Evolutionary conservation across 805 yeast genomes (phyloP), one percentile per base, ranked within the genome.

Genomic region (Debaryomyces prosopidis): DNA sequence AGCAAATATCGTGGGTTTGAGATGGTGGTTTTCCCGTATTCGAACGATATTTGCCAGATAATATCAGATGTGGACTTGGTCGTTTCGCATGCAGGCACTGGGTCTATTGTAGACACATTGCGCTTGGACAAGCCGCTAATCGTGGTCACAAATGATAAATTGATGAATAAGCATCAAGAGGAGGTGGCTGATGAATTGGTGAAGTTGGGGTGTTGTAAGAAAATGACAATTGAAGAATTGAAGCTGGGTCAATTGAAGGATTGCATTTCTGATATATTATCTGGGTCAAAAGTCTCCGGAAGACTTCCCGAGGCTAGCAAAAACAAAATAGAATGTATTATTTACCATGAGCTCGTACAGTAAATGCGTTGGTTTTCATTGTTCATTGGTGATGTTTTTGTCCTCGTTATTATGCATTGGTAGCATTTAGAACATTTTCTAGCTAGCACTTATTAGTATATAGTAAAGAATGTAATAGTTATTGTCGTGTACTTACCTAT

Each of bases 31-130:
- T 66, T 71, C 39, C 64, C 69, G 0, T 71, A 55, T 51, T 51
- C 68, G 10, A 12, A 48, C 7, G 45, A 59, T n/a, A 59, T 71
- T 20, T 45, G 46, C 10, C 16, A 63, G 0, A 71, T 74, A 46
- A 78, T 89, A 2, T 39, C 53, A 0, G 32, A 58, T 1, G 71
- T 83, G 1, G 81, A 81, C 41, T 53, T 89, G 36, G 87, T 92
- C 9, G 76, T 94, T 10, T 83, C 96, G 0, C 98, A 94, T 61
- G 97, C 96, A 0, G 86, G 86, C 1, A 89, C 98, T 0, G 99
- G 99, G 2, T 88, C 97, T 0, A 87, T 92, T 6, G 63, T 94
- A 20, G 99, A 92, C 57, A 76, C 87, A 0, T 63, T 89, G 31
- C 72, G 94, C 17, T 57, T 58, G 23, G 43, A 65, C 1, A 84